Evolutionary conservation across 371 early-diverging fungal species (phyloP), one percentile per base, ranked within the genome.

Genomic region (Rhizomucor miehei): DNA sequence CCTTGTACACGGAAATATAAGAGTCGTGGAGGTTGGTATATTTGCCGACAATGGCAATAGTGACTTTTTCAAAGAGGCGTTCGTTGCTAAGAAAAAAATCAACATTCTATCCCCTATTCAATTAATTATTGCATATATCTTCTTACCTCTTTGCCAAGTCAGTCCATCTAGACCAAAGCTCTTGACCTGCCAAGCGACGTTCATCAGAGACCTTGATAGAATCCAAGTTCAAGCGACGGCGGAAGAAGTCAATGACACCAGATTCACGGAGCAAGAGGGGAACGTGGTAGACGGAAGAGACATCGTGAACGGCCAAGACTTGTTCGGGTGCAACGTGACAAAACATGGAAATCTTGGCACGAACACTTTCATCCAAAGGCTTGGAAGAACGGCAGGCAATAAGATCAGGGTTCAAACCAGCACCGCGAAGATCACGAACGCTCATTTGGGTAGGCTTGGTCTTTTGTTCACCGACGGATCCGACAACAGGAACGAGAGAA

Each of bases 371-470:
- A 48, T 90, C 92, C 25, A 99, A 72, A 24, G 81, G 84, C 51
- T 86, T 87, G 41, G 89, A 78, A 41, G 90, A 89, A 62, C 99
- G 90, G 82, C 98, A 99, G 10, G 99, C 97, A 63, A 99, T 91
- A 60, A 99, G 72, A 70, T 99, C 99, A 25, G 98, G 97, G n/a
- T 87, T 83, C 34, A 99, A 82, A 52, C 99, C 99, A 47, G 95
- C 87, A 56, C 94, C 95, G 65, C 98, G 88, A 44, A 98, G 81
- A 62, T 98, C 97, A 56, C 97, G 89, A 43, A 98, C 88, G 44
- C 94, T 92, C 45, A 91, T 88, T 75, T 99, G 99, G 8, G 99
- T 97, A 50, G 98, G 98, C 85, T 99, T 99, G 35, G 99, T 99
- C 87, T 99, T 99, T 74, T 98, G 98, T 69, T 99, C 99, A 51